Conservation (phyloP, 352 stramenopile species). For the Pythium rishiriense region DNA sequence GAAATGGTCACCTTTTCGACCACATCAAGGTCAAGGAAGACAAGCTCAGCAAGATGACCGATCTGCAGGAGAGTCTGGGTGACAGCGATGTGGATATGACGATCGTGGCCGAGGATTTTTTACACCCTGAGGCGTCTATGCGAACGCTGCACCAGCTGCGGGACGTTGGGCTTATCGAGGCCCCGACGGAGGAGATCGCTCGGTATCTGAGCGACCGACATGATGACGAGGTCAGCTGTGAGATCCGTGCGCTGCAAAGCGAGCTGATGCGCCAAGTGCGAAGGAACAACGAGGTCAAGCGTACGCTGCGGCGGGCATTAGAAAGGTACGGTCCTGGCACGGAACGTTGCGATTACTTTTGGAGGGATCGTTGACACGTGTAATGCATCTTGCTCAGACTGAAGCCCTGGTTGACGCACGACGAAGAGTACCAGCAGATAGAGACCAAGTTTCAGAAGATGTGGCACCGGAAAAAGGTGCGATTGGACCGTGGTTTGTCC, state of each 20-base stretch:
- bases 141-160: constrained; percentile 25
- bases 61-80: neutral
- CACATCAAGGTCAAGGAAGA: neutral
- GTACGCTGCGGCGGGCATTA: constrained; percentile 50
- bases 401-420: constrained; percentile 62
- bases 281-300: constrained; percentile 64
- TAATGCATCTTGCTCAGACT: constrained; percentile 29
- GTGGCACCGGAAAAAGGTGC: constrained; percentile 69
- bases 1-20: neutral
- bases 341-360: neutral
- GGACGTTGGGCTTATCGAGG: constrained; percentile 56
- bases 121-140: neutral
- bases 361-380: constrained; percentile 2
- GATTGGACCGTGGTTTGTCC: neutral
- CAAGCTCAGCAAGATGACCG: neutral
- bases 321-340: constrained; percentile 39
- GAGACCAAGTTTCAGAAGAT: constrained; percentile 62
- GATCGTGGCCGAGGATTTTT: neutral
- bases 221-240: constrained; percentile 66
- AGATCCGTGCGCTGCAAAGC: constrained; percentile 57
- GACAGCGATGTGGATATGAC: constrained; percentile 8
- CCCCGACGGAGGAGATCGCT: constrained; percentile 25
- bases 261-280: constrained; percentile 42
- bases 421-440: constrained; percentile 47
- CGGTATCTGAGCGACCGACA: constrained; percentile 30